Base-by-base conservation (phyloP, 371 early-diverging fungal species). In the Syncephalastrum monosporum region DNA sequence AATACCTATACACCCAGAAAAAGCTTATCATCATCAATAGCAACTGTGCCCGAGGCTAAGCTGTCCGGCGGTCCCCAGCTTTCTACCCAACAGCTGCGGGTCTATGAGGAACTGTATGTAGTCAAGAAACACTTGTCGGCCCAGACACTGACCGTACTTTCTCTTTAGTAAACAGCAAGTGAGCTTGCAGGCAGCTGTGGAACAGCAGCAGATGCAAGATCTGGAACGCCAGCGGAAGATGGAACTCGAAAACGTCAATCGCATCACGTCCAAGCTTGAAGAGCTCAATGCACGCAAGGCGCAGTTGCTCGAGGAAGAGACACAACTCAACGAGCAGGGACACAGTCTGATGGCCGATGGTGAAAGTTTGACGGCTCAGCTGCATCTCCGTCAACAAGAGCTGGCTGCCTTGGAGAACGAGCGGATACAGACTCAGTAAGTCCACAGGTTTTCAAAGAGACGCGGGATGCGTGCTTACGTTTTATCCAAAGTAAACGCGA, bases 201-300 rank as follows among this genome's bases (percentile, higher is more conserved):
- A 91, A 57, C 75, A 84, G 47, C 88, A 92, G 41, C 77, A 81
- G 55, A 75, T 93, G 3, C 79, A 83, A 4, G 79, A 81, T 17
- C 70, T 91, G 16, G 75, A 82, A 61, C 86, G 91, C 7, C 84
- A 88, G 57, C 66, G 82, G 25, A 88, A 85, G 61, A 69, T 87
- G 21, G 77, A 83, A 53, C 63, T 70, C 19, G 93, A 91, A 56
- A 75, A 80, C 16, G 59, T 73, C 7, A 72, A 76, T 19, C 89
- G 88, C 1, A 53, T 82, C 15, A 65, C 80, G 25, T 88, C 90
- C 56, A 81, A 84, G 24, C 48, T 84, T 3, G 75, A 76, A 1
- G 84, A 79, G 8, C 62, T 86, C 42, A 63, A 79, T 49, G 57
- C 67, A 17, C 81, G 82, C 45, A 78, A 79, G 50, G 19, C 50